Base-by-base conservation (phyloP, 441 rosid species). In the Euphorbia schlechtendalii region DNA sequence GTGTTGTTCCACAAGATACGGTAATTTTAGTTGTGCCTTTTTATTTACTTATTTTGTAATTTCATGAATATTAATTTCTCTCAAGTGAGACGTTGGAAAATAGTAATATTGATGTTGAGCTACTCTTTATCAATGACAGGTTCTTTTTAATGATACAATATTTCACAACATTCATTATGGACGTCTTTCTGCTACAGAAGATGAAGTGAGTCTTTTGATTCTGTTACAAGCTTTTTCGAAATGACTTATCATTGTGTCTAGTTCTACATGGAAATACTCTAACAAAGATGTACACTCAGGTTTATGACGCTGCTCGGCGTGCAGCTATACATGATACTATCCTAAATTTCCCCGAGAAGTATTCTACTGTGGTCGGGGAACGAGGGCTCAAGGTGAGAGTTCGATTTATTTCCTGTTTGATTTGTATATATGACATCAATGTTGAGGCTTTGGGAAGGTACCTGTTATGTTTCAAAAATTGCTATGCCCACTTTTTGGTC, bases 1-100 rank as follows among this genome's bases (percentile, higher is more conserved):
- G 96, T 77, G 96, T 89, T 76, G 99, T 94, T 54, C 99, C 99
- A 5, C 99, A 94, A 79, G 99, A 94, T 77, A 91, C 96, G 51
- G 99, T 94, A 82, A 79, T 88, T 77, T 74, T 59, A 63, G 38
- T 56, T 45, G 34, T 40, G 40, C 58, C 30, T 46, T 68, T 40
- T 21, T 45, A 27, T 51, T 52, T n/a, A 18, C 21, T n/a, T 28
- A 22, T 65, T 64, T 61, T 15, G 30, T 67, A 63, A 63, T 41
- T 56, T 30, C 48, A 20, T 56, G 53, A 69, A 40, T 40, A 30
- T 56, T 22, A 48, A 54, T 40, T 9, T 36, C 20, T 46, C 49
- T n/a, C 9, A 48, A 66, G 18, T 64, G 51, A 59, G 64, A 70
- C 62, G 45, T 54, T 52, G 68, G 61, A 54, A 56, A 78, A 69